phyloP scores from a whole-genome alignment of 148 eudicot genomes.

The Rhododendron henanense region DNA sequence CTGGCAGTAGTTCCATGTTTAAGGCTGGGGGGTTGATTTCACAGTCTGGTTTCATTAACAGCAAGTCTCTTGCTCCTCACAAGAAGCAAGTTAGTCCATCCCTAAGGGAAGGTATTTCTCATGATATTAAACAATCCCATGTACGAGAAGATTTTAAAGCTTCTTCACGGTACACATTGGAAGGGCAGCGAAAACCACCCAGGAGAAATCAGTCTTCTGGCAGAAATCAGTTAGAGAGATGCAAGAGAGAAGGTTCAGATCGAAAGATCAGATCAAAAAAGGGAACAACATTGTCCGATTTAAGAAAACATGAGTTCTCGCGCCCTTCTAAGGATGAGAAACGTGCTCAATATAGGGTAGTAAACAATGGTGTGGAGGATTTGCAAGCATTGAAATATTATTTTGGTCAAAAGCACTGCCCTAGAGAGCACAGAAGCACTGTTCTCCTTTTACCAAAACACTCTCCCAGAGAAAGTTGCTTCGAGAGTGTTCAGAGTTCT shows the following conservation, averaged over 20 bases:
- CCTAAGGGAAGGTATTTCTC: slow-evolving; percentile 26
- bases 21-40: slow-evolving; percentile 6
- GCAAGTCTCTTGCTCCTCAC: slow-evolving; percentile 18
- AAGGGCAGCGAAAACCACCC: slow-evolving; percentile 18
- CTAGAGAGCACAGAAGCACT: slow-evolving; percentile 34
- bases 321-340: slow-evolving; percentile 14
- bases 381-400: slow-evolving; percentile 11
- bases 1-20: slow-evolving; percentile 19
- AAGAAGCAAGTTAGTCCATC: slow-evolving; percentile 29
- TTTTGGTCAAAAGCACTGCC: slow-evolving; percentile 15
- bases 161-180: slow-evolving; percentile 13
- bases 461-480: slow-evolving; percentile 26
- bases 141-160: slow-evolving; percentile 20
- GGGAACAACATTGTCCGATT: slow-evolving; percentile 29
- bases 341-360: slow-evolving; percentile 15
- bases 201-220: slow-evolving; percentile 13
- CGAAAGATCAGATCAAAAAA: slow-evolving; percentile 19
- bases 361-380: slow-evolving; percentile 14
- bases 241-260: slow-evolving; percentile 23
- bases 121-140: slow-evolving; percentile 21
- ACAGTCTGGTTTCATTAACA: slow-evolving; percentile 8
- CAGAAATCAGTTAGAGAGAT: slow-evolving; percentile 23
- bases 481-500: slow-evolving; percentile 27
- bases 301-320: slow-evolving; percentile 11
- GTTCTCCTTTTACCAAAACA: slow-evolving; percentile 58